Evolutionary conservation across 257 asterid genomes (phyloP), one percentile per base, ranked within the genome.

Genomic region (Scutellaria baicalensis): DNA sequence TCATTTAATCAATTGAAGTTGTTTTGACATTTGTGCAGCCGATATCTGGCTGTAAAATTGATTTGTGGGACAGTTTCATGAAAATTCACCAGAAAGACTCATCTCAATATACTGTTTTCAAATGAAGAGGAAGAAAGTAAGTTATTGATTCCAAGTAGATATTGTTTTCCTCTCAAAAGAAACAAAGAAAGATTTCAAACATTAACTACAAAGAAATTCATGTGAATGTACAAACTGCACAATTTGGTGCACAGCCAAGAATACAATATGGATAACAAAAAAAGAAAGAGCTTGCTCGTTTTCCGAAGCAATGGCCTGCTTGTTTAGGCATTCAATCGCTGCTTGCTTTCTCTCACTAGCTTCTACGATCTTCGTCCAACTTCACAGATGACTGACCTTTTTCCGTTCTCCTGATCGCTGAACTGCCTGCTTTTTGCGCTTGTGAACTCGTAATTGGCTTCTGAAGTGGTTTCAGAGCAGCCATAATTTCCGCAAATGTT

Each of bases 401-500:
- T 64, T 78, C 88, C 23, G 76, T 77, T 66, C 82, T 74, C 57
- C 89, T 81, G 80, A 72, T 81, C 49, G 39, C 82, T 11, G 84
- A 66, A 27, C 33, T 27, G 33, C 33, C 33, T 27, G 33, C 5
- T 78, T 84, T 81, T 6, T 83, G 68, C 58, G 64, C 81, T 38
- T 82, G 92, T 33, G 98, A 79, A 73, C 81, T 78, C 5, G 85
- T 69, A 10, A 79, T 75, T 31, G 97, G 86, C 85, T 87, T 93
- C 79, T 89, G 96, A 68, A 94, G 85, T 2, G 95, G 97, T 73
- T 86, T 94, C 63, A 94, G 48, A 45, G 92, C 89, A 51, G 95
- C 88, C 95, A 94, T 94, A n/a, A 94, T 94, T 75, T 94, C 93
- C 6, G 88, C 73, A 68, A 94, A 94, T 5, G 99, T 78, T 39